Evolutionary conservation across 495 filamentous ascomycete species (phyloP).

Genomic region (Penicillium lagena): DNA sequence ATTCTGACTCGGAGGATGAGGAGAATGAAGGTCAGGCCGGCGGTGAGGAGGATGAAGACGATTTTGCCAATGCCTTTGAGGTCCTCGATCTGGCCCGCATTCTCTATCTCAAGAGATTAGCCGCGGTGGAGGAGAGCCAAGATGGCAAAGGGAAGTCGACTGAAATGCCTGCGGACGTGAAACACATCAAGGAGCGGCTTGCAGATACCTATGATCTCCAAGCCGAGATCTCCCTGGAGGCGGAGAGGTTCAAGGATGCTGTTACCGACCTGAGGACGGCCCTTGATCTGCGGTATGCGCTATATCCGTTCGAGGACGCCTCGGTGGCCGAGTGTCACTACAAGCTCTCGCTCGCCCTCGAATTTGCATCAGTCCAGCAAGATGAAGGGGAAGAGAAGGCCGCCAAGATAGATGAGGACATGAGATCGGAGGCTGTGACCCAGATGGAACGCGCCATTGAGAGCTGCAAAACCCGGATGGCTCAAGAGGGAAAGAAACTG

Average conservation of each 20-base stretch:
- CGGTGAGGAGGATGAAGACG: constrained; percentile 79
- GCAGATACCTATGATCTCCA: constrained; percentile 89
- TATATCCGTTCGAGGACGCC: constrained; percentile 73
- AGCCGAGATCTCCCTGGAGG: constrained; percentile 91
- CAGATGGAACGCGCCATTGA: constrained; percentile 80
- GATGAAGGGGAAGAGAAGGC: constrained; percentile 34
- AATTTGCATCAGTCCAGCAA: constrained; percentile 79
- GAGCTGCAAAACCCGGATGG: constrained; percentile 68
- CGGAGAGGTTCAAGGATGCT: constrained; percentile 78
- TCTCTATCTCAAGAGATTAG: constrained; percentile 58
- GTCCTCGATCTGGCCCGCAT: constrained; percentile 86
- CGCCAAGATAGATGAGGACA: constrained; percentile 50
- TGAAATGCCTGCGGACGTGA: constrained; percentile 41
- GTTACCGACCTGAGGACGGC: constrained; percentile 71
- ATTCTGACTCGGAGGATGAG: constrained; percentile 64
- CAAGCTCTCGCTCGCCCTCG: constrained; percentile 90
- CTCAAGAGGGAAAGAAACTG: constrained; percentile 63
- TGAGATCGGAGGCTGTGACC: constrained; percentile 67
- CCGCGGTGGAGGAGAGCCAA: constrained; percentile 40
- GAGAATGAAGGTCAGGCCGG: constrained; percentile 34
- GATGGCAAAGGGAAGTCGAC: constrained; percentile 45
- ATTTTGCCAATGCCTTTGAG: constrained; percentile 84
- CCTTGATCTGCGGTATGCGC: constrained; percentile 64
- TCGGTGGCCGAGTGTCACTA: constrained; percentile 89
- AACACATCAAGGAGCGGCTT: constrained; percentile 70